A percentile compares a stretch with the other conserved stretches of the same genome.
These are phyloP conservation scores for Ophiostoma populinum DNA, from an alignment of 2,329 filamentous ascomycete species.

Conservation along the genomic window DNA sequence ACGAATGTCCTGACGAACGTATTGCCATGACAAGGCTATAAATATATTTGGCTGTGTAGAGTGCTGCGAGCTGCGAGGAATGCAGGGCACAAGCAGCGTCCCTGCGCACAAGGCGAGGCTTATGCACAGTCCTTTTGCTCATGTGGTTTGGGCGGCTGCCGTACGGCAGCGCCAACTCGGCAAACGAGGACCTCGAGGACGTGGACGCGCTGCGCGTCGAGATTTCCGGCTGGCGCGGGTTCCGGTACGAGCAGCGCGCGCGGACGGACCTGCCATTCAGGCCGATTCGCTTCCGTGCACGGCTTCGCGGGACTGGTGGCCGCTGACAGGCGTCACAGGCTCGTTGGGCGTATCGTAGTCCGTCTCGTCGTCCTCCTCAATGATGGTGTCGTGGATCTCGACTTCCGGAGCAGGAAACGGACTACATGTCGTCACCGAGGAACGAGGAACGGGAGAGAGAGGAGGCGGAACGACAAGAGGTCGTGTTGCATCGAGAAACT, in stretches of 20 bases:
- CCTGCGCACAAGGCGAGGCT: no score
- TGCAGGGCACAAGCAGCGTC: no score
- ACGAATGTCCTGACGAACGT: no score
- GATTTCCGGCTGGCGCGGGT: constrained; percentile 75
- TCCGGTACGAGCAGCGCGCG: constrained; percentile 57
- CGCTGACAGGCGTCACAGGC: constrained; percentile 43
- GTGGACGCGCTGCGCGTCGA: constrained; percentile 70
- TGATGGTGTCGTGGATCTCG: constrained; percentile 34
- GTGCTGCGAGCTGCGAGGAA: no score
- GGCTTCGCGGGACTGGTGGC: constrained; percentile 33
- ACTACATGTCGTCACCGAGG: constrained; percentile 25
- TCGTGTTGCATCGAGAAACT: no score
- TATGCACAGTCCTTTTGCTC: constrained; percentile 98
- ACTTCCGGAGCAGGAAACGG: constrained; percentile 23
- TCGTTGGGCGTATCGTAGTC: constrained; percentile 42
- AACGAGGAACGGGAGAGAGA: constrained; percentile 8
- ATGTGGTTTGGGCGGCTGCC: constrained; percentile 87
- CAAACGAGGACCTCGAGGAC: constrained; percentile 86
- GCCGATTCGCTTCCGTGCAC: no score
- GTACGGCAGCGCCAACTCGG: constrained; percentile 64
- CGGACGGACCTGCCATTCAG: no score
- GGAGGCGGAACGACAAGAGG: no score
- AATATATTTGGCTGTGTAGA: no score
- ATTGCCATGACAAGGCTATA: no score
- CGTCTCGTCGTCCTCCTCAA: constrained; percentile 42